phyloP scores from a whole-genome alignment of 2,329 filamentous ascomycete species.

The Colletotrichum sp. region DNA sequence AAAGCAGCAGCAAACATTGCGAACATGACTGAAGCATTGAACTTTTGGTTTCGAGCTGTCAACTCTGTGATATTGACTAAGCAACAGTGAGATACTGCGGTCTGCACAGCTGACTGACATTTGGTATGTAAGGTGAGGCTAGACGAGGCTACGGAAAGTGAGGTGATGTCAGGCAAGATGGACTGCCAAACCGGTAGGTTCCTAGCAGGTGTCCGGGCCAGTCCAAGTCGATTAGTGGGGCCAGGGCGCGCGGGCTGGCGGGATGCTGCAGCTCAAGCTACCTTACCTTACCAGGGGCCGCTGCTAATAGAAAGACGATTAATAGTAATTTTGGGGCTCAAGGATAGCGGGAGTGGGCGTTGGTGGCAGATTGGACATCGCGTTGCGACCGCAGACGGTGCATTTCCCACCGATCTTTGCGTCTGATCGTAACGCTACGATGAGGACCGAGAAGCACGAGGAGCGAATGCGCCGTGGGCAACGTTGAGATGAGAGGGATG shows the following conservation, averaged over 20 bases:
- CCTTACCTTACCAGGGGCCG: background rate
- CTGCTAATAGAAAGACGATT: background rate
- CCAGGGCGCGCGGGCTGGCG: background rate
- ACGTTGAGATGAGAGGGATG: background rate
- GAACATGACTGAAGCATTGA: constrained; percentile 15
- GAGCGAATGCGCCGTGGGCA: background rate
- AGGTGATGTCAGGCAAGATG: background rate
- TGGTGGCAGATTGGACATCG: constrained; percentile 3
- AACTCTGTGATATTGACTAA: background rate
- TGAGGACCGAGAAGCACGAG: background rate
- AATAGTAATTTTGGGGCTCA: constrained; percentile 1
- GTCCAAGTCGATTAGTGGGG: background rate
- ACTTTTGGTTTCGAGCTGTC: background rate
- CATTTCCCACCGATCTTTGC: background rate
- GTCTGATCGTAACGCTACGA: background rate
- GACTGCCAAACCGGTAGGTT: background rate
- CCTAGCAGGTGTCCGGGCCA: background rate
- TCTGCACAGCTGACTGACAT: background rate
- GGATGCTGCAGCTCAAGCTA: constrained; percentile 7
- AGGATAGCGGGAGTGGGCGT: background rate
- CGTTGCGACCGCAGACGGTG: background rate
- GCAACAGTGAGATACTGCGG: background rate
- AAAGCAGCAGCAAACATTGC: constrained; percentile 15
- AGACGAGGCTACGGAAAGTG: background rate
- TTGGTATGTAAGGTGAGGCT: background rate